These are phyloP conservation scores for Strobilomyces dryophilus DNA, from an alignment of 768 basidiomycete species.

Conservation along the genomic window DNA sequence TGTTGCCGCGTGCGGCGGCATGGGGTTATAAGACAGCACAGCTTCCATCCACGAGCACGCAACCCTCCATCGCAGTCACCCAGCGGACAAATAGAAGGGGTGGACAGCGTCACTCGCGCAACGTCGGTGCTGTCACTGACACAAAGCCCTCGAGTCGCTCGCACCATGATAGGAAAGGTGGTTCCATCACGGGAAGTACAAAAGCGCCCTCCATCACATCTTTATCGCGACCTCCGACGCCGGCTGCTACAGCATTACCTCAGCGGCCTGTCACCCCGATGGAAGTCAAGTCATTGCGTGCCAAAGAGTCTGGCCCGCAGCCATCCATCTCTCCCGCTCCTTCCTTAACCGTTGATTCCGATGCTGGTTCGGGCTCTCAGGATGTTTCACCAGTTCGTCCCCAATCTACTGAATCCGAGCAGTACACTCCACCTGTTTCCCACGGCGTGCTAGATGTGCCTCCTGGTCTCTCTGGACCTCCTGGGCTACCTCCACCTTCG, in stretches of 20 bases:
- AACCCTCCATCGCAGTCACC: conserved; percentile 21
- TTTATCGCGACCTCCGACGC: conserved; percentile 57
- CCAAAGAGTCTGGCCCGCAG: conserved; percentile 39
- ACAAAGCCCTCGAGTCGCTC: conserved; percentile 33
- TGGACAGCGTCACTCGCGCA: conserved; percentile 47
- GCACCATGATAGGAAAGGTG: conserved; percentile 42
- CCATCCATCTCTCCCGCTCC: conserved; percentile 41
- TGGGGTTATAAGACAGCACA: conserved; percentile 50
- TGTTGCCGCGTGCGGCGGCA: conserved; percentile 64
- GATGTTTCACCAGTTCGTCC: conserved; percentile 41
- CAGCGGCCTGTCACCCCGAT: conserved; percentile 44
- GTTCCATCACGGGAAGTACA: conserved; percentile 29
- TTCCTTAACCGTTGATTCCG: conserved; percentile 49
- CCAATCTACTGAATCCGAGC: conserved; percentile 36
- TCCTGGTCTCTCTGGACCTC: conserved; percentile 60
- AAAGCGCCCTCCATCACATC: conserved; percentile 47
- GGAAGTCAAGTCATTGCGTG: conserved; percentile 36
- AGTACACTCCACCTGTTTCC: conserved; percentile 38
- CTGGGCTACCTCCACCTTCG: conserved; percentile 40
- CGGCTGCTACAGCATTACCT: conserved; percentile 36
- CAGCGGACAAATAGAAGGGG: conserved; percentile 43
- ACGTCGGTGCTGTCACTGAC: conserved; percentile 32
- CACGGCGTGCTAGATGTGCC: conserved; percentile 52
- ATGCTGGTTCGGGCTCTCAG: conserved; percentile 40
- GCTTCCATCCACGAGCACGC: conserved; percentile 12